Evolutionary conservation across 352 stramenopile species (phyloP).

Genomic region (Blastocystis sp.): DNA sequence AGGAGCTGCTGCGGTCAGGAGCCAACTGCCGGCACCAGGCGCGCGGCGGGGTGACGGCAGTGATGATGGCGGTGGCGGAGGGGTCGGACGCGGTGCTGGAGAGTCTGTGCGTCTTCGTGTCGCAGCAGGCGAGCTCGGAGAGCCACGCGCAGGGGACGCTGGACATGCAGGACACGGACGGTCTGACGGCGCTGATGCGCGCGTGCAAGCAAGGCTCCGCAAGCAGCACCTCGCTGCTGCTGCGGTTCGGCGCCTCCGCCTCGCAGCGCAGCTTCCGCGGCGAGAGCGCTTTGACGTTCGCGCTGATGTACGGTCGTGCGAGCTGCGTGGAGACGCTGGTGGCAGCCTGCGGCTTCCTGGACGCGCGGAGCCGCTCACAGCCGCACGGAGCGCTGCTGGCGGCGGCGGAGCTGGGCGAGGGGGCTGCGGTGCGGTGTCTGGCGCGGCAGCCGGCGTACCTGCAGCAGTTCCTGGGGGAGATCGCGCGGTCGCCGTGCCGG

Average conservation of each 20-base stretch:
- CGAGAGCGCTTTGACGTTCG: background rate
- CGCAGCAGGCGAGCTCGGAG: background rate
- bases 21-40: background rate
- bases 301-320: background rate
- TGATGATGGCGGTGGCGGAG: slow-evolving; percentile 27
- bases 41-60: background rate
- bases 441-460: background rate
- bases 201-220: slow-evolving; percentile 13
- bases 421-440: background rate
- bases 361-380: background rate
- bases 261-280: background rate
- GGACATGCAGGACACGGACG: slow-evolving; percentile 41
- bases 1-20: background rate
- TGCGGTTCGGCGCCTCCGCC: background rate
- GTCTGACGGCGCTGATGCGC: slow-evolving; percentile 19
- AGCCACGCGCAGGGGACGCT: no score
- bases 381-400: slow-evolving; percentile 5
- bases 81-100: background rate
- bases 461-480: slow-evolving; percentile 15
- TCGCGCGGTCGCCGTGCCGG: background rate
- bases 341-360: background rate
- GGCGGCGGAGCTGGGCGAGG: slow-evolving; percentile 6
- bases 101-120: background rate
- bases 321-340: background rate
- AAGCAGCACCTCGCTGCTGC: background rate